Conservation (phyloP, 176 grass and related monocot species). For the Thinopyrum elongatum region DNA sequence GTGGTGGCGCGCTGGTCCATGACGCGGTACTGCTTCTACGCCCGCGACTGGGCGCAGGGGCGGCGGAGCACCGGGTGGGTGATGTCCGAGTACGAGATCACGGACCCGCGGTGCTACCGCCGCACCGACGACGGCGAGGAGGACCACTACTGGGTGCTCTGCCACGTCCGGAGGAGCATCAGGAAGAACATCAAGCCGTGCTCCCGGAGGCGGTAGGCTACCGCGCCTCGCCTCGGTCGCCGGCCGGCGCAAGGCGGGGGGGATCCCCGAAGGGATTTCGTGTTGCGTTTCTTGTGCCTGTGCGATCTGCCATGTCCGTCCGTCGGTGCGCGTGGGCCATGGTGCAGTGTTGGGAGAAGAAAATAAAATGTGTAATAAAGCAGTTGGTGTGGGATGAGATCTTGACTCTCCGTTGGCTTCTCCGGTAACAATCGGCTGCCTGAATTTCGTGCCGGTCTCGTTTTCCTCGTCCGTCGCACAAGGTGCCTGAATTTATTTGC, state of each 20-base stretch:
- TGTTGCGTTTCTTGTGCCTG: background rate
- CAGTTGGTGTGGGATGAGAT: too few relatives aligned
- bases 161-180: constrained; percentile 29
- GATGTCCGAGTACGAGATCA: constrained; percentile 49
- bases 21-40: constrained; percentile 30
- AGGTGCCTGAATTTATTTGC: too few relatives aligned
- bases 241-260: background rate
- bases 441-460: too few relatives aligned
- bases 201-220: background rate
- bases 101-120: constrained; percentile 41
- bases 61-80: constrained; percentile 37
- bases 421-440: too few relatives aligned
- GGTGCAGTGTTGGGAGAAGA: too few relatives aligned
- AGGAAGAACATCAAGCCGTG: background rate
- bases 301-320: background rate
- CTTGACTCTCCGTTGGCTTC: too few relatives aligned
- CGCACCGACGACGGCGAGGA: constrained; percentile 34
- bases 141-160: constrained; percentile 48
- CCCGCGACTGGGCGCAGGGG: background rate
- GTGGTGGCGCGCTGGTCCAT: constrained; percentile 36
- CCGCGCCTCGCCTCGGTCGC: background rate
- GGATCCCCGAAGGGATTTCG: background rate
- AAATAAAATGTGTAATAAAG: background rate
- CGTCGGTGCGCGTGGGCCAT: background rate
- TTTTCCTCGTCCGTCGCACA: too few relatives aligned